phyloP scores from a whole-genome alignment of 1,284 basidiomycete species.

The Prillingera fragicola region DNA sequence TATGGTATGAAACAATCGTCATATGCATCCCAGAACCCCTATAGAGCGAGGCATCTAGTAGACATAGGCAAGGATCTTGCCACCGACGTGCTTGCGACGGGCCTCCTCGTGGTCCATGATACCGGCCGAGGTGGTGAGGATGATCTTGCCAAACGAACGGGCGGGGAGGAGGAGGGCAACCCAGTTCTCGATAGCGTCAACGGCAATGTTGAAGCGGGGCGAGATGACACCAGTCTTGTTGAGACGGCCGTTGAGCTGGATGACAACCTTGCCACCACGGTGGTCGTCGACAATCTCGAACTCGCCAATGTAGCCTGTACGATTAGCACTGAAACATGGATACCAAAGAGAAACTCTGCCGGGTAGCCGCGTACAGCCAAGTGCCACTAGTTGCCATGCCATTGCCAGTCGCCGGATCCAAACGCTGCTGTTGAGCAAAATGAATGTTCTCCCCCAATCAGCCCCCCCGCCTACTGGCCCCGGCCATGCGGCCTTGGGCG shows the following conservation, averaged over 20 bases:
- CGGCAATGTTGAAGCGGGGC: slow-evolving; percentile 94
- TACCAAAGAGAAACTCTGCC: background rate
- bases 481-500: slow-evolving; percentile 46
- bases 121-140: slow-evolving; percentile 91
- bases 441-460: slow-evolving; percentile 43
- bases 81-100: slow-evolving; percentile 81
- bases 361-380: background rate
- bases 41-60: slow-evolving; percentile 38
- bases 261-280: slow-evolving; percentile 95
- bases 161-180: slow-evolving; percentile 89
- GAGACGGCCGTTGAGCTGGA: slow-evolving; percentile 95
- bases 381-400: background rate
- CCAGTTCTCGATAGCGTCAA: slow-evolving; percentile 62
- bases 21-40: slow-evolving; percentile 19
- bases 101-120: slow-evolving; percentile 99
- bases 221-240: slow-evolving; percentile 99
- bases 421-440: background rate
- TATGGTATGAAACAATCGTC: slow-evolving; percentile 1
- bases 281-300: slow-evolving; percentile 99
- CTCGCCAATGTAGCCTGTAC: slow-evolving; percentile 92
- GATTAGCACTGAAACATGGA: background rate
- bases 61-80: slow-evolving; percentile 52
- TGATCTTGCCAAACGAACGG: slow-evolving; percentile 94
- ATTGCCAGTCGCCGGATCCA: background rate
- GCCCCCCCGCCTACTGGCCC: slow-evolving; percentile 24